Evolutionary conservation across 2,329 filamentous ascomycete species (phyloP).

Genomic region (Ceratocystiopsis minuta): DNA sequence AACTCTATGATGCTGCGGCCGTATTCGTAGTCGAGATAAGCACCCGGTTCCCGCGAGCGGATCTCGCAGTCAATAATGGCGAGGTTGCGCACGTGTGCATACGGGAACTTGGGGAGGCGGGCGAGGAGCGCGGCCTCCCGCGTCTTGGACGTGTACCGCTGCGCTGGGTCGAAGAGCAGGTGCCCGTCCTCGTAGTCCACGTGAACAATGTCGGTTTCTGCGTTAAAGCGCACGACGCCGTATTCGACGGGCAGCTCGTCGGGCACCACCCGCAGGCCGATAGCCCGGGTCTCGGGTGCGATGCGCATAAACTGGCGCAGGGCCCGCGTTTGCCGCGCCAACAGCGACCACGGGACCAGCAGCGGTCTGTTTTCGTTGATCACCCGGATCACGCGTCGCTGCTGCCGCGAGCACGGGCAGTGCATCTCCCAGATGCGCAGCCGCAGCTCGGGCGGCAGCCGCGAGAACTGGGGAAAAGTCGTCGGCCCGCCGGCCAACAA

Average conservation of each 20-base stretch:
- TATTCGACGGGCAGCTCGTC: constrained; percentile 5
- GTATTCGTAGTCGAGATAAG: background rate
- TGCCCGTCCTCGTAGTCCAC: background rate
- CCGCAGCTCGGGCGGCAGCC: constrained; percentile 8
- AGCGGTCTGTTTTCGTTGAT: background rate
- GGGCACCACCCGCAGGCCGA: constrained; percentile 5
- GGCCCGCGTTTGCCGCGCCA: background rate
- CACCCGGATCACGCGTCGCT: constrained; percentile 3
- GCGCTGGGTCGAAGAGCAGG: no score
- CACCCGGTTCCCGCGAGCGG: constrained; percentile 2
- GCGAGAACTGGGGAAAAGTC: constrained; percentile 4
- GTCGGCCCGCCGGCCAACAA: background rate
- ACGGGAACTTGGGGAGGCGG: background rate
- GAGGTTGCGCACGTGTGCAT: constrained; percentile 2
- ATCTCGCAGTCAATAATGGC: constrained; percentile 1
- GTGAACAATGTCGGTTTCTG: constrained; percentile 5
- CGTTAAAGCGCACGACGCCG: constrained; percentile 4
- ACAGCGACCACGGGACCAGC: background rate
- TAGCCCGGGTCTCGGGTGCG: constrained; percentile 6
- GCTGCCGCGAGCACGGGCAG: constrained; percentile 2
- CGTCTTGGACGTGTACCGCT: background rate
- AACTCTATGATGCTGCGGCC: constrained; percentile 1
- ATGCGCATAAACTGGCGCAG: constrained; percentile 5
- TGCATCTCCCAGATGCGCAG: constrained; percentile 7
- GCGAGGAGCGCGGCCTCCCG: background rate